Evolutionary conservation across 2,329 filamentous ascomycete species (phyloP).

Genomic region (Diaporthe aspalathi): DNA sequence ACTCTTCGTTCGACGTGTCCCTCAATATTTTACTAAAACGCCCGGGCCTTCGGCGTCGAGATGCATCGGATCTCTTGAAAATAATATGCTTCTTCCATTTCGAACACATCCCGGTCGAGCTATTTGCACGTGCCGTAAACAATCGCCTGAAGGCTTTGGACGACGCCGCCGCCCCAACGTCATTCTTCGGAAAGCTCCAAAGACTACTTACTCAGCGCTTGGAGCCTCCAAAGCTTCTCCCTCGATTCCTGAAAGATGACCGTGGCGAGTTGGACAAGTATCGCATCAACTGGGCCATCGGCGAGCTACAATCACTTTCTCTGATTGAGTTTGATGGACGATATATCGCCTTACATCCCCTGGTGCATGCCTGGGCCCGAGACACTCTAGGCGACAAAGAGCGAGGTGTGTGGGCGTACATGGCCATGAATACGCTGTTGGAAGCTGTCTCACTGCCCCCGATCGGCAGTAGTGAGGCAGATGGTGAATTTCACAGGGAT

Average conservation of each 20-base stretch:
- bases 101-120: background rate
- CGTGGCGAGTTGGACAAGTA: background rate
- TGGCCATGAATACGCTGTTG: background rate
- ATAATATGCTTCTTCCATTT: background rate
- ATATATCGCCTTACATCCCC: background rate
- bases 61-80: background rate
- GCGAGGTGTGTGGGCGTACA: background rate
- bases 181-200: background rate
- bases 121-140: background rate
- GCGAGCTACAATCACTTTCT: background rate
- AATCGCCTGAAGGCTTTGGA: background rate
- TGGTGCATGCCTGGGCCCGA: background rate
- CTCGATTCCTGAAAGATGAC: background rate
- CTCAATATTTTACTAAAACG: background rate
- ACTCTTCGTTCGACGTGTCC: background rate
- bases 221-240: background rate
- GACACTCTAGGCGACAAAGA: background rate
- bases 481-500: background rate
- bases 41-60: background rate
- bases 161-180: background rate
- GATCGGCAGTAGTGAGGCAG: background rate
- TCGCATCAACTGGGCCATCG: background rate
- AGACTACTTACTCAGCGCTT: background rate
- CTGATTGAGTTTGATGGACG: background rate
- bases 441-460: background rate